phyloP scores from a whole-genome alignment of 1,284 basidiomycete genomes.

The Sparassis latifolia region DNA sequence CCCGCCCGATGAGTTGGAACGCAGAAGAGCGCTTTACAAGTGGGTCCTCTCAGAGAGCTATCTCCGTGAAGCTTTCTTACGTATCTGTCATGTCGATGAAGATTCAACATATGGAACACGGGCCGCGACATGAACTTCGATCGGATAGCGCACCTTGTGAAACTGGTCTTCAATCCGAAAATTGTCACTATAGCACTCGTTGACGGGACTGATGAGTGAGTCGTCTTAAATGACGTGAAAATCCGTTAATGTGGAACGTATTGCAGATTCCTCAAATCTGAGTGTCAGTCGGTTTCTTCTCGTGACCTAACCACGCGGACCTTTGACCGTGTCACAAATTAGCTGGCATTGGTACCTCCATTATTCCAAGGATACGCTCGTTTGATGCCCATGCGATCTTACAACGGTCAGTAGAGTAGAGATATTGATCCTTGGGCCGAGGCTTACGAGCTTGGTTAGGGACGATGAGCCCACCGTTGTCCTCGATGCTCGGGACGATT shows the following conservation, averaged over 20 bases:
- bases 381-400: conserved; percentile 83
- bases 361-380: conserved; percentile 57
- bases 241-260: conserved; percentile 1
- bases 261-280: conserved; percentile 75
- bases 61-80: not conserved
- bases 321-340: conserved; percentile 1
- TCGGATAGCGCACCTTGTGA: conserved; percentile 83
- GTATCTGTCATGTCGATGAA: conserved; percentile 23
- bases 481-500: conserved; percentile 75
- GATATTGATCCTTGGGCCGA: not conserved
- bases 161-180: conserved; percentile 89
- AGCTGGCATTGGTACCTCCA: conserved; percentile 59
- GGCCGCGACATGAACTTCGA: conserved; percentile 87
- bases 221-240: not conserved
- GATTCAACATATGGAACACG: conserved; percentile 85
- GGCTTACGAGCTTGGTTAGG: conserved; percentile 28
- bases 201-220: conserved; percentile 75
- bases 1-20: conserved; percentile 75
- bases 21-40: conserved; percentile 77
- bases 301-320: conserved; percentile 8
- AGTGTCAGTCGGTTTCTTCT: conserved; percentile 43
- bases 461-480: conserved; percentile 87
- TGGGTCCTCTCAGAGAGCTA: conserved; percentile 27
- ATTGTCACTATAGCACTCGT: conserved; percentile 79
- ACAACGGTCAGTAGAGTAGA: conserved; percentile 48